Evolutionary conservation across 257 asterid species (phyloP).

Genomic region (Handroanthus guayacan): DNA sequence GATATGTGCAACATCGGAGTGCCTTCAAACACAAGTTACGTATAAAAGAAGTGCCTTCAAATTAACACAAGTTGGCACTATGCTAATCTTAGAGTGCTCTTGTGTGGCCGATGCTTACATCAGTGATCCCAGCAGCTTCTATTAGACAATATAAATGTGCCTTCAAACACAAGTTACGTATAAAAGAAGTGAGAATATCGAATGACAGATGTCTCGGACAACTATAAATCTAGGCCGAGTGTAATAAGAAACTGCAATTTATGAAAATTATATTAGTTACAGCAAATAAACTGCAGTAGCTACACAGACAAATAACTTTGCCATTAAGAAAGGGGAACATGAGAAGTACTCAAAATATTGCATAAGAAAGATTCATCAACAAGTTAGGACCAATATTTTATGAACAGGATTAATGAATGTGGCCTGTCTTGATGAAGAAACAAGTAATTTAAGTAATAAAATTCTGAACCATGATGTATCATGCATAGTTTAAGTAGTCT

Average conservation of each 20-base stretch:
- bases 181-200: neutral
- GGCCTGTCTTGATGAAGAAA: slow-evolving; percentile 1
- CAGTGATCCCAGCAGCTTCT: slow-evolving; percentile 73
- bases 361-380: slow-evolving; percentile 15
- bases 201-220: slow-evolving; percentile 26
- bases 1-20: slow-evolving; percentile 58
- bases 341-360: slow-evolving; percentile 25
- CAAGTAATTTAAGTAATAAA: neutral
- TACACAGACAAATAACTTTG: slow-evolving; percentile 15
- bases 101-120: slow-evolving; percentile 78
- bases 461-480: neutral
- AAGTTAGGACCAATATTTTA: slow-evolving; percentile 29
- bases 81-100: slow-evolving; percentile 66
- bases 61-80: no score
- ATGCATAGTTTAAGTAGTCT: neutral
- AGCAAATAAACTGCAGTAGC: slow-evolving; percentile 22
- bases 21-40: no score
- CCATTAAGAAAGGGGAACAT: slow-evolving; percentile 36
- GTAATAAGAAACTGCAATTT: slow-evolving; percentile 14
- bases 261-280: slow-evolving; percentile 2
- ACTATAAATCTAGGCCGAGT: slow-evolving; percentile 31
- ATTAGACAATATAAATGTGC: slow-evolving; percentile 65
- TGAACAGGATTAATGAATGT: slow-evolving; percentile 12
- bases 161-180: slow-evolving; percentile 56
- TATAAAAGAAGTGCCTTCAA: no score